Percentiles rank a stretch among this genome's conserved stretches.
Evolutionary conservation across 1,139 yeast species (phyloP).

Genomic region (Zygosaccharomyces pseudobailii): DNA sequence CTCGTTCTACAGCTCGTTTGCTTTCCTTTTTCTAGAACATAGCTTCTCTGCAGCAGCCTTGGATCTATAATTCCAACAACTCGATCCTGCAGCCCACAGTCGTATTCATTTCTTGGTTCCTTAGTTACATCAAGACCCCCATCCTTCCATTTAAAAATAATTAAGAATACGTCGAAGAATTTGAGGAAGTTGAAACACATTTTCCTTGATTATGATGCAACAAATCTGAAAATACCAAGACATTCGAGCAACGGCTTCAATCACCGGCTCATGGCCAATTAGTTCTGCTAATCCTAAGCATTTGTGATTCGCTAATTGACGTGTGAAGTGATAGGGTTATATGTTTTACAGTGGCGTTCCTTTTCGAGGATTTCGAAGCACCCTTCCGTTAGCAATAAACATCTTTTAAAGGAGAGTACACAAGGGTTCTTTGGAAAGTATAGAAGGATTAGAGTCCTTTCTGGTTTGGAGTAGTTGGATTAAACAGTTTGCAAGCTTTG

Average conservation of each 20-base stretch:
- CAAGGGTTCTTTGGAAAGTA: neutral
- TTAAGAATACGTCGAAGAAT: too few species aligned
- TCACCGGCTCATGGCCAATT: too few species aligned
- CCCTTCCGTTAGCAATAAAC: conserved; percentile 3
- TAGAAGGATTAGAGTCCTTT: neutral
- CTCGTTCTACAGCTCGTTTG: too few species aligned
- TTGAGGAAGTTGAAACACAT: too few species aligned
- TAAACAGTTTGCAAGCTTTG: neutral
- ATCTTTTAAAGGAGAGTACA: conserved; percentile 1
- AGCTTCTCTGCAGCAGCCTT: too few species aligned
- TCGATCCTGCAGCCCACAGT: too few species aligned
- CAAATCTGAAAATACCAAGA: neutral
- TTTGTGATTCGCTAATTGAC: neutral
- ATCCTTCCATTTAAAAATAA: too few species aligned
- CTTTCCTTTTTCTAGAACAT: too few species aligned
- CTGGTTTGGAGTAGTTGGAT: neutral
- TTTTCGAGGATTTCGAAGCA: neutral
- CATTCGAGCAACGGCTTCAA: neutral
- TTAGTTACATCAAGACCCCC: too few species aligned
- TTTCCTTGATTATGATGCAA: too few species aligned
- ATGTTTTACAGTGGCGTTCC: neutral
- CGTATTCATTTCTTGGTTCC: too few species aligned
- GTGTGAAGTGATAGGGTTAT: neutral
- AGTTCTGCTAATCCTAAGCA: neutral
- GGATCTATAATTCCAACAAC: too few species aligned